Evolutionary conservation across 805 yeast species (phyloP).

Genomic region (Suhomyces xylopsoci): DNA sequence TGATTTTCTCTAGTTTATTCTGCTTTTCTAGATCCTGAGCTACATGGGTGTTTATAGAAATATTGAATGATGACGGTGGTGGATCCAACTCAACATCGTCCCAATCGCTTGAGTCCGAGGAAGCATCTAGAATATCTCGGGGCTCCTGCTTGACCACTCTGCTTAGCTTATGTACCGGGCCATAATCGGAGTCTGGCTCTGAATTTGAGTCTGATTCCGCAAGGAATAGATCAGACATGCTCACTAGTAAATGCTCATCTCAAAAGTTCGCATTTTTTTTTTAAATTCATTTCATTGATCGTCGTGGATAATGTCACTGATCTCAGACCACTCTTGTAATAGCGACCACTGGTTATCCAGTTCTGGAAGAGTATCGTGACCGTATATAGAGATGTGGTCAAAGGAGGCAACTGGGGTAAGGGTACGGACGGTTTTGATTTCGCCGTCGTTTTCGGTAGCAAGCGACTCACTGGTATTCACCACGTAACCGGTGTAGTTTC

Average conservation of each 20-base stretch:
- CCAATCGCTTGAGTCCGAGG: constrained; percentile 7
- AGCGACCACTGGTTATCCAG: constrained; percentile 22
- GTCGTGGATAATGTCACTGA: constrained; percentile 24
- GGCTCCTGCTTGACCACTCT: not conserved
- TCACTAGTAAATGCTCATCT: not conserved
- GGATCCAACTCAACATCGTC: constrained; percentile 6
- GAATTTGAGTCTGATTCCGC: not conserved
- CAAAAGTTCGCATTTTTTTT: not conserved
- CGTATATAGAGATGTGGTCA: constrained; percentile 19
- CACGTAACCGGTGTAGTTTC: constrained; percentile 23
- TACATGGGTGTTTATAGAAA: constrained; percentile 1
- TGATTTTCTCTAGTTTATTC: constrained; percentile 7
- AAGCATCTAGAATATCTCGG: not conserved
- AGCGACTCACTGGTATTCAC: constrained; percentile 19
- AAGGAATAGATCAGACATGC: not conserved
- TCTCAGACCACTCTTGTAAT: constrained; percentile 27
- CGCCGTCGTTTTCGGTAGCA: constrained; percentile 10
- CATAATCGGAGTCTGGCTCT: not conserved
- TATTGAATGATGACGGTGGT: constrained; percentile 1
- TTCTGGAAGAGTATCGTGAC: constrained; percentile 26
- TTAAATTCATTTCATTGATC: not conserved
- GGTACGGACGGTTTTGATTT: constrained; percentile 18
- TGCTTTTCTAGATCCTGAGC: constrained; percentile 7
- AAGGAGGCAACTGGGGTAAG: constrained; percentile 21
- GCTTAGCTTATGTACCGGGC: not conserved